phyloP scores from a whole-genome alignment of 257 asterid genomes.

The Solanum clarkiae region DNA sequence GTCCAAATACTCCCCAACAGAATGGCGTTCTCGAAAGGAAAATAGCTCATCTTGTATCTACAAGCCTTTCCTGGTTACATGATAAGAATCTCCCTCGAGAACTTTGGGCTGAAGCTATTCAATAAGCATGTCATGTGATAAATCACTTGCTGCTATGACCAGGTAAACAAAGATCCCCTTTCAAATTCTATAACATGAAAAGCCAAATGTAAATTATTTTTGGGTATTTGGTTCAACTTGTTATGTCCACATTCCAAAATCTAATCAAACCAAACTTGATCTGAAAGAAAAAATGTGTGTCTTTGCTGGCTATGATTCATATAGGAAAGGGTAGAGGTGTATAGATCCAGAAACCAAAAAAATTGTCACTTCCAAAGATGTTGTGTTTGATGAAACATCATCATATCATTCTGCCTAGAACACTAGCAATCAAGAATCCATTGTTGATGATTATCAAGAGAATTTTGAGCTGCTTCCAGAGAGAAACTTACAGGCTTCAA shows the following conservation, averaged over 20 bases:
- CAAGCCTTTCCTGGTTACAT: not conserved
- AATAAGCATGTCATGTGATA: too few species aligned
- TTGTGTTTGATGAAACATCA: too few species aligned
- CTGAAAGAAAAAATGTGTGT: too few species aligned
- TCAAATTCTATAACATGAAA: not conserved
- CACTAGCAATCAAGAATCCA: too few species aligned
- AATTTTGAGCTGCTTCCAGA: not conserved
- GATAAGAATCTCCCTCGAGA: constrained; percentile 5
- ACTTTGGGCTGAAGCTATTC: not conserved
- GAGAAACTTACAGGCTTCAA: not conserved
- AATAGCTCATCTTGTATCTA: not conserved
- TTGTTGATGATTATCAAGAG: not conserved
- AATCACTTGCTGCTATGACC: not conserved
- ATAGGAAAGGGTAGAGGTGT: not conserved
- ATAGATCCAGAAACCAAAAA: constrained; percentile 11
- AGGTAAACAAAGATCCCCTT: constrained; percentile 1
- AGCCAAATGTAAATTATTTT: constrained; percentile 8
- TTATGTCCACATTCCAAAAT: too few species aligned
- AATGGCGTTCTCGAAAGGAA: not conserved
- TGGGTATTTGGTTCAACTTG: not conserved
- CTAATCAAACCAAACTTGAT: too few species aligned
- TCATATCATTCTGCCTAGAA: too few species aligned
- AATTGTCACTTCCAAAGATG: not conserved
- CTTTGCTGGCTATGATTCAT: too few species aligned
- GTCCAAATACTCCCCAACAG: not conserved